Base-by-base conservation (phyloP, 441 rosid species). In the Adansonia grandidieri region DNA sequence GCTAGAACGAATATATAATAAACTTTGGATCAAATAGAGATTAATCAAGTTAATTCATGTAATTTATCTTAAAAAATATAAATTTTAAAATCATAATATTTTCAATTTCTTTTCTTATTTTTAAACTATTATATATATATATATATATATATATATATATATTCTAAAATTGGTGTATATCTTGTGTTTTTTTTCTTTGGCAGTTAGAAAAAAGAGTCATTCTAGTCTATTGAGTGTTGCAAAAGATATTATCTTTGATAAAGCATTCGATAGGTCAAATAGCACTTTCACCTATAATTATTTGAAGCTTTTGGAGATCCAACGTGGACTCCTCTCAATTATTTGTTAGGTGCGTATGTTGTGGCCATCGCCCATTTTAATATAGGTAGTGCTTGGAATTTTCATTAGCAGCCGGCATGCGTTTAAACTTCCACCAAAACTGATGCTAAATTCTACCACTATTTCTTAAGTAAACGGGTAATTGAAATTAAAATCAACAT, bases 221-320 rank as follows among this genome's bases (percentile, higher is more conserved):
- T 53, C 6, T 15, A 42, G 8, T 42, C 45, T 5, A 6, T 42
- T 53, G 14, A 10, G 11, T 15, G 19, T 53, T 53, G 57, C 8
- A 53, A 15, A 53, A 53, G 2, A 53, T 53, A 13, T 14, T 14
- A 5, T 15, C 6, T 53, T 53, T 53, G 57, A n/a, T 53, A 53
- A 53, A 53, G 14, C 17, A 14, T 5, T 19, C 24, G 9, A 57
- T 63, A 15, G 84, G 82, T 79, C 48, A 66, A 48, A 53, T 24
- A 15, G 76, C 83, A 74, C 80, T 78, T 70, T 78, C 80, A n/a
- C 15, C 9, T 19, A 3, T n/a, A 80, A 44, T 81, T 67, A 72
- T 77, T 74, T n/a, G 22, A 24, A 47, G 53, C 44, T 28, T 71
- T 76, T 5, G 51, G 70, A 56, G 58, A 65, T 75, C 77, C 48